Evolutionary conservation across 768 basidiomycete genomes (phyloP), one percentile per base, ranked within the genome.

Genomic region (Boletales sp.): DNA sequence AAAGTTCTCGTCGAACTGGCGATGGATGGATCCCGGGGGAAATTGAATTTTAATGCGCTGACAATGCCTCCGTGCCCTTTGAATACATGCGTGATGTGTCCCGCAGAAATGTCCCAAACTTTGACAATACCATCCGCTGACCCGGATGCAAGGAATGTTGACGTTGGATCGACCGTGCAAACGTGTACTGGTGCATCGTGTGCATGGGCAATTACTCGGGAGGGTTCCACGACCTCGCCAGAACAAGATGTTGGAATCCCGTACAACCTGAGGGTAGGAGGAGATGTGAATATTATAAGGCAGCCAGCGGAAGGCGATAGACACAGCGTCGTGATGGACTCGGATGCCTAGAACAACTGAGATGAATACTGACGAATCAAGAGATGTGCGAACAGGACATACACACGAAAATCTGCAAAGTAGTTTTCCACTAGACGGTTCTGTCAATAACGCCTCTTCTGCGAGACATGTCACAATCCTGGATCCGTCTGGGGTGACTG

Each of bases 51-150:
- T 52, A 98, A 72, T 14, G 95, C 94, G 57, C 88, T 90, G 65
- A 99, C 86, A 52, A 96, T 90, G n/a, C 96, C 96, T 5, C 94
- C 96, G 64, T 98, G 96, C 2, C 94, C 95, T 61, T 88, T 89
- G 77, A 95, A 93, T 12, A 94, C 78, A 67, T 99, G 96, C 0
- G 96, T 99, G 31, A 90, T 82, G 64, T 86, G 94, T 32, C 93
- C 94, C 21, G 84, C 84, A 4, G 76, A 70, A 41, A 94, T 83
- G 65, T 96, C 87, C 94, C 94, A 98, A 10, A 99, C 91, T 73
- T 97, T 98, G 40, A 97, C 96, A 31, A 90, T 79, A 19, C 96
- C 95, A 57, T 99, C 96, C 8, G 95, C 92, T 11, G 95, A 89
- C 1, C 96, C 96, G 15, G 94, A 95, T 8, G 96, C 96, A 56